Conservation (phyloP, 495 filamentous ascomycete genomes). For the Chaetomium fimeti region DNA sequence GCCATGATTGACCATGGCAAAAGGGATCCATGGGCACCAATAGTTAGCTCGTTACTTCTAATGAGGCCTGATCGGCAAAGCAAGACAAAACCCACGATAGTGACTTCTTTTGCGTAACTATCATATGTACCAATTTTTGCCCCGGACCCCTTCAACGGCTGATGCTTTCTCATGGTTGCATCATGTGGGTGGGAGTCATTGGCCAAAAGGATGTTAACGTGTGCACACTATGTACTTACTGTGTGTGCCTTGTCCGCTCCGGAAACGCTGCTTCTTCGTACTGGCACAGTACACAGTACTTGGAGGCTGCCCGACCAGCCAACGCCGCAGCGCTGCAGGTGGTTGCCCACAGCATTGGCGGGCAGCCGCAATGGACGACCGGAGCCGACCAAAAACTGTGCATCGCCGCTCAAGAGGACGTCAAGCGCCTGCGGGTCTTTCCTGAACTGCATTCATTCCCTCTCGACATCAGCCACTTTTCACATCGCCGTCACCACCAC, state of each 20-base stretch:
- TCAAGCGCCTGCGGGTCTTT: background rate
- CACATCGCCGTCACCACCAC: background rate
- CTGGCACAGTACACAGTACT: slow-evolving; percentile 10
- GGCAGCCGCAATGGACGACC: slow-evolving; percentile 1
- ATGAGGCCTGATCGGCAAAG: no score
- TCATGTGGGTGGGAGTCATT: background rate
- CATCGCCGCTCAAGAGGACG: background rate
- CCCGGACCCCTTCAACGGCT: background rate
- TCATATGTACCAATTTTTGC: background rate
- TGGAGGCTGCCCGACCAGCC: slow-evolving; percentile 9
- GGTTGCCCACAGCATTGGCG: background rate
- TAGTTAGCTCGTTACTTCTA: no score
- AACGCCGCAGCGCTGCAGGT: slow-evolving; percentile 25
- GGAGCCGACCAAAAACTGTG: slow-evolving; percentile 13
- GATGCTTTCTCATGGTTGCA: slow-evolving; percentile 2
- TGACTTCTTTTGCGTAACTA: background rate
- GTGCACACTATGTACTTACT: slow-evolving; percentile 12
- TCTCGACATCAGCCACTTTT: background rate
- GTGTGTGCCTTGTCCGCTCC: slow-evolving; percentile 6
- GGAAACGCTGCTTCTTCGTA: slow-evolving; percentile 9
- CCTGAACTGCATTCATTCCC: background rate
- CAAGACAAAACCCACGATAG: no score
- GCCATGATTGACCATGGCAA: no score
- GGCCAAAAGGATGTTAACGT: background rate
- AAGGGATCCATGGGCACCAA: no score